Base-by-base conservation (phyloP, 228 moss, liverwort and hornwort species). In the Sphagnum fallax region DNA sequence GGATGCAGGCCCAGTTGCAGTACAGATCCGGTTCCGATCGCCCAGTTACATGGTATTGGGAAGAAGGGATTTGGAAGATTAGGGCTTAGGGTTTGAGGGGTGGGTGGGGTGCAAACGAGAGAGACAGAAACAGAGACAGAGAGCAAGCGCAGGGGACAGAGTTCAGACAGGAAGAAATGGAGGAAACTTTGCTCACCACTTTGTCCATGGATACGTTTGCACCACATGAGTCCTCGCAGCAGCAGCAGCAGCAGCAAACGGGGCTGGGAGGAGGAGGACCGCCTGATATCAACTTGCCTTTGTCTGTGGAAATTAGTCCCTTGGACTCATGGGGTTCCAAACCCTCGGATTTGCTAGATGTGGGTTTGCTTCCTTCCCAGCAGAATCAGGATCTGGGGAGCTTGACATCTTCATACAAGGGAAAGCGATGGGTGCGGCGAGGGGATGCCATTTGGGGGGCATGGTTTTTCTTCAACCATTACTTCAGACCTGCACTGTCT, bases 401-500 rank as follows among this genome's bases (percentile, higher is more conserved):
- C 76, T 51, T 87, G 74, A 80, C 84, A 63, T 78, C 89, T 64
- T 83, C 88, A 48, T 32, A 32, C 32, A 91, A 91, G 76, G 89
- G 91, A 52, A 80, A 89, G 48, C 79, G 91, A 52, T 89, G 89
- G 89, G 89, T 89, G 65, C 80, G 91, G 53, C 82, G 91, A 49
- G 91, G 87, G 52, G 91, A 91, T 73, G 87, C 91, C 65, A 91
- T 91, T 62, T 91, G 91, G 91, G 91, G 91, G 63, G 89, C 91
- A 15, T 91, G 91, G 91, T 91, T 91, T 63, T 91, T 91, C 74
- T 91, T 91, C 53, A 89, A 82, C 65, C 89, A 91, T 78, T 91
- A 91, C 69, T 91, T 91, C 75, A 79, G 91, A 55, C 89, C 91
- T 71, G 91, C 83, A 57, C 68, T 91, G 5, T 84, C 79, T 73